Conservation (phyloP, 805 yeast genomes). For the Ogataea corticis region DNA sequence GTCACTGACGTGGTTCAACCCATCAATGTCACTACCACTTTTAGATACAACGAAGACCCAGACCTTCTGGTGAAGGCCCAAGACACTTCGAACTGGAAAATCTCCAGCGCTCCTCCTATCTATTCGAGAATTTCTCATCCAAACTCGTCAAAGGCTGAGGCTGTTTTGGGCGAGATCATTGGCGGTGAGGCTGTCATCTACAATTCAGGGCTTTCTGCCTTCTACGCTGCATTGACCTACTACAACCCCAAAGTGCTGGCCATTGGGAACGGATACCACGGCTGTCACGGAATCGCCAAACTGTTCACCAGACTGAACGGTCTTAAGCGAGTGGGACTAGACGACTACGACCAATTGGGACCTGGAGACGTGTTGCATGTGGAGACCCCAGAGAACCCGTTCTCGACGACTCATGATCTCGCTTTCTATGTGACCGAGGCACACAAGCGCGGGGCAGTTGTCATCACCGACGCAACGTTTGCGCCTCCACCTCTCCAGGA, state of each 20-base stretch:
- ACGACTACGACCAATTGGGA: slow-evolving; percentile 47
- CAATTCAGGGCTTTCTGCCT: slow-evolving; percentile 80
- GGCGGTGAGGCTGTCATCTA: slow-evolving; percentile 69
- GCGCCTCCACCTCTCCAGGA: slow-evolving; percentile 91
- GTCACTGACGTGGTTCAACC: slow-evolving; percentile 77
- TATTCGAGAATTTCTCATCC: slow-evolving; percentile 82
- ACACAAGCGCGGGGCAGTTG: slow-evolving; percentile 71
- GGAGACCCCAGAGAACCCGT: slow-evolving; percentile 89
- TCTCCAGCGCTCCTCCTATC: slow-evolving; percentile 34
- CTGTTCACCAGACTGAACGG: slow-evolving; percentile 63
- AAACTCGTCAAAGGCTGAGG: slow-evolving; percentile 66
- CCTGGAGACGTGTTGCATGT: slow-evolving; percentile 78
- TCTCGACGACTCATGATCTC: slow-evolving; percentile 66
- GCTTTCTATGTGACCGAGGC: slow-evolving; percentile 65
- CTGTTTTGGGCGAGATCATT: slow-evolving; percentile 57
- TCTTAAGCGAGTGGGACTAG: slow-evolving; percentile 49
- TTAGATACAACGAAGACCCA: slow-evolving; percentile 63
- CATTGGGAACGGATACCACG: slow-evolving; percentile 83
- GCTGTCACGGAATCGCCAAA: slow-evolving; percentile 70
- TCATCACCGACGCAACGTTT: slow-evolving; percentile 82
- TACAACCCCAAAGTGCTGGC: slow-evolving; percentile 71
- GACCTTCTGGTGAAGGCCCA: slow-evolving; percentile 49
- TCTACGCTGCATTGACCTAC: slow-evolving; percentile 68
- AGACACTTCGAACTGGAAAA: slow-evolving; percentile 24
- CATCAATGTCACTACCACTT: slow-evolving; percentile 80